Evolutionary conservation across 1,284 basidiomycete species (phyloP).

Genomic region (Fomitopsis palustris): DNA sequence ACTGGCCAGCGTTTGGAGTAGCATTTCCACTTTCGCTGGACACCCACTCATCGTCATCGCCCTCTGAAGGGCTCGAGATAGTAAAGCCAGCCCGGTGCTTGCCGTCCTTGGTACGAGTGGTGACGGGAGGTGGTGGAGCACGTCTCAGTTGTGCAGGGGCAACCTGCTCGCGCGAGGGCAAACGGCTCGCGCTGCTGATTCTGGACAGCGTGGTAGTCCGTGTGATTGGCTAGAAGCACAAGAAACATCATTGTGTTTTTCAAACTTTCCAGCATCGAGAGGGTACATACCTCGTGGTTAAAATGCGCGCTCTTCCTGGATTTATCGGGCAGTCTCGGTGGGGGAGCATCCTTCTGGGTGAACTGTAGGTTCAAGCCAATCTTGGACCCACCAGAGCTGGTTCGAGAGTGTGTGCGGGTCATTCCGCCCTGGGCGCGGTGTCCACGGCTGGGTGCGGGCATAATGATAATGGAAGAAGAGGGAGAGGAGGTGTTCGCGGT

Average conservation of each 20-base stretch:
- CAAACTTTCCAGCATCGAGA: constrained; percentile 2
- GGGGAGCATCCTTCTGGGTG: constrained; percentile 56
- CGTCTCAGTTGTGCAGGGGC: constrained; percentile 28
- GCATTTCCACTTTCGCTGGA: constrained; percentile 72
- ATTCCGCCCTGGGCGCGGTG: constrained; percentile 41
- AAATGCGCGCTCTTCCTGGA: constrained; percentile 43
- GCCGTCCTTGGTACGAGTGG: constrained; percentile 24
- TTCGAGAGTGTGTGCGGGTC: constrained; percentile 58
- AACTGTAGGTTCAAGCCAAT: constrained; percentile 58
- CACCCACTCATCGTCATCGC: constrained; percentile 70
- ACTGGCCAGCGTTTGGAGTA: constrained; percentile 48
- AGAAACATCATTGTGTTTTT: constrained; percentile 6
- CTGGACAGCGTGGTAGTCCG: constrained; percentile 38
- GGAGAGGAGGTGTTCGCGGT: neutral
- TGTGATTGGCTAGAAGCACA: constrained; percentile 19
- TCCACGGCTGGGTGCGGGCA: constrained; percentile 36
- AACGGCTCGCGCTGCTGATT: constrained; percentile 46
- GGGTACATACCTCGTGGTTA: constrained; percentile 39
- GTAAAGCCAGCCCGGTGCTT: constrained; percentile 57
- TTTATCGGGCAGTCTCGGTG: constrained; percentile 44
- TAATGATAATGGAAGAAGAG: constrained; percentile 27
- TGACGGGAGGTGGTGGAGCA: constrained; percentile 31
- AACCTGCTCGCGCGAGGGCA: constrained; percentile 48
- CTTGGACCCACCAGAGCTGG: constrained; percentile 53
- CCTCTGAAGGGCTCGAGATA: constrained; percentile 46